Conservation (phyloP, 2,329 filamentous ascomycete genomes). For the Venturia nashicola region DNA sequence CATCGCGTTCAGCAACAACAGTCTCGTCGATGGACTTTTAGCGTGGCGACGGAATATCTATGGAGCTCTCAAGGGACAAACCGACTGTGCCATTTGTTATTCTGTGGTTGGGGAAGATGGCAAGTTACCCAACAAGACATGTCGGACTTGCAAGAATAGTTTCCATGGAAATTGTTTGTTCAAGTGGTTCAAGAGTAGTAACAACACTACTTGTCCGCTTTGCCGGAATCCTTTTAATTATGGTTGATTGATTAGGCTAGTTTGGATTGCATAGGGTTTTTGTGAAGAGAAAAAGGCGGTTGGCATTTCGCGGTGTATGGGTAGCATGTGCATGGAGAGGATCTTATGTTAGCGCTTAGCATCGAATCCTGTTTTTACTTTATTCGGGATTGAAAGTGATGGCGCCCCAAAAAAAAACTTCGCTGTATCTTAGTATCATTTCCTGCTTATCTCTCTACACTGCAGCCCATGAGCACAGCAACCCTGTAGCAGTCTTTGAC, state of each 20-base stretch:
- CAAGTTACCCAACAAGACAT: slow-evolving; percentile 83
- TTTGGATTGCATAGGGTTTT: not conserved
- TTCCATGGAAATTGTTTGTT: slow-evolving; percentile 87
- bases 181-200: slow-evolving; percentile 94
- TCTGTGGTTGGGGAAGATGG: slow-evolving; percentile 82
- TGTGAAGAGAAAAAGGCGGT: not conserved
- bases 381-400: too few relatives aligned
- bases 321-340: not conserved
- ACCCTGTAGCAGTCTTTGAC: too few relatives aligned
- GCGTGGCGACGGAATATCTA: slow-evolving; percentile 80
- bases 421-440: too few relatives aligned
- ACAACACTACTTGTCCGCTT: slow-evolving; percentile 80
- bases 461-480: too few relatives aligned
- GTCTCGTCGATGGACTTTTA: slow-evolving; percentile 72
- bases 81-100: slow-evolving; percentile 95
- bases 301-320: not conserved
- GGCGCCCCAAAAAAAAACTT: too few relatives aligned
- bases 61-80: slow-evolving; percentile 81
- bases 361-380: too few relatives aligned
- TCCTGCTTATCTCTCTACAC: too few relatives aligned
- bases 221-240: slow-evolving; percentile 72
- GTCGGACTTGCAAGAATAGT: slow-evolving; percentile 81
- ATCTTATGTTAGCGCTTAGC: too few relatives aligned
- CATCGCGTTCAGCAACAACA: slow-evolving; percentile 81
- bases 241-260: not conserved